phyloP scores from a whole-genome alignment of 108 stramenopile species.

The Stephanodiscus triporus region DNA sequence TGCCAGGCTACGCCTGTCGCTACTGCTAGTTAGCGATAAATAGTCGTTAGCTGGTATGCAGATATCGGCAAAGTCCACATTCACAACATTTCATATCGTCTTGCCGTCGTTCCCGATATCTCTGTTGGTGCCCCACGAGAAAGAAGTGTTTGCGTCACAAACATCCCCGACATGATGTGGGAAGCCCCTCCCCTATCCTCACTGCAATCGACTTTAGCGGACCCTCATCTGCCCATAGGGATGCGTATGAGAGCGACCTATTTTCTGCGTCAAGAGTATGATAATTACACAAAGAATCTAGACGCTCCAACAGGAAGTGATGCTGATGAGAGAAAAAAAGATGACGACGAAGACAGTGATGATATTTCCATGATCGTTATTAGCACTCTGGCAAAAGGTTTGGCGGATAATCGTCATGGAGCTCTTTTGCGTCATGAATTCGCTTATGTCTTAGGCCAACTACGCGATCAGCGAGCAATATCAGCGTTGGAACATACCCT shows the following conservation, averaged over 20 bases:
- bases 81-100: neutral
- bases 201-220: conserved; percentile 48
- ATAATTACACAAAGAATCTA: conserved; percentile 43
- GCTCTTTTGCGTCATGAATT: conserved; percentile 96
- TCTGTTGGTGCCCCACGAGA: too few relatives aligned
- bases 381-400: conserved; percentile 51
- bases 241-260: conserved; percentile 93
- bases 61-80: too few relatives aligned
- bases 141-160: neutral
- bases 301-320: neutral
- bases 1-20: too few relatives aligned
- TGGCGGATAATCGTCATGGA: conserved; percentile 66
- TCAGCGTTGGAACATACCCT: conserved; percentile 58
- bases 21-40: too few relatives aligned
- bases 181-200: conserved; percentile 64
- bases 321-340: conserved; percentile 14
- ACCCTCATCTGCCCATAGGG: conserved; percentile 77
- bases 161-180: conserved; percentile 40
- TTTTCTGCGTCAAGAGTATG: conserved; percentile 59
- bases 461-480: conserved; percentile 74
- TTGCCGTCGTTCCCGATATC: neutral
- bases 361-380: conserved; percentile 43
- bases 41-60: too few relatives aligned
- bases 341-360: conserved; percentile 29
- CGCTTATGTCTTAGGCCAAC: conserved; percentile 97